Conservation (phyloP, 129 eudicot genomes). For the Flaveria trinervia region DNA sequence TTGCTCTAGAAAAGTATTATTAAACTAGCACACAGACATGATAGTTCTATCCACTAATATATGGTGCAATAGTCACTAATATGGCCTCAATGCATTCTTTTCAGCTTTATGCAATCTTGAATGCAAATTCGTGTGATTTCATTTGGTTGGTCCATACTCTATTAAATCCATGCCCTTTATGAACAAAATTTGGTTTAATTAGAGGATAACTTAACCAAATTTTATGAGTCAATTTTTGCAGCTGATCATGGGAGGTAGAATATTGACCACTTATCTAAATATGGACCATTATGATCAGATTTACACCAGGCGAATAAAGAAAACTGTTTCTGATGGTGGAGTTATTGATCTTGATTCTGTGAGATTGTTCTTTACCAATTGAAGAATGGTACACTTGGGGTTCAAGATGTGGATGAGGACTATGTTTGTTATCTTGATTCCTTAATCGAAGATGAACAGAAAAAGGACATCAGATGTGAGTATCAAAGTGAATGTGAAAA, state of each 20-base stretch:
- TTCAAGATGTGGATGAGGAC: constrained; percentile 19
- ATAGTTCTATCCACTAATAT: too few relatives aligned
- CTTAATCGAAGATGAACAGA: neutral
- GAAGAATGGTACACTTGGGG: neutral
- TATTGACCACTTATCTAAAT: constrained; percentile 14
- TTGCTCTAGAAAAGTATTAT: too few relatives aligned
- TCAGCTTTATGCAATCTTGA: too few relatives aligned
- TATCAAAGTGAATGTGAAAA: neutral
- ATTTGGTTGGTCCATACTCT: too few relatives aligned
- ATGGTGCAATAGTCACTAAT: too few relatives aligned
- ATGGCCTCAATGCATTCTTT: too few relatives aligned
- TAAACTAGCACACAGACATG: too few relatives aligned
- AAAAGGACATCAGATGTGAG: neutral
- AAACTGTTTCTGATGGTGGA: neutral
- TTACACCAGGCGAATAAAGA: neutral
- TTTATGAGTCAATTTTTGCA: constrained; percentile 23
- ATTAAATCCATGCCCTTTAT: neutral
- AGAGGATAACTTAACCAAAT: neutral
- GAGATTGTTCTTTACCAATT: neutral
- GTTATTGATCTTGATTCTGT: constrained; percentile 7
- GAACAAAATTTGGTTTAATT: neutral
- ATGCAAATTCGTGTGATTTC: too few relatives aligned
- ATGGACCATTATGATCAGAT: constrained; percentile 1
- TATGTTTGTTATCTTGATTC: neutral
- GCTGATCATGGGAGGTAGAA: constrained; percentile 21